Conservation (phyloP, 1,139 yeast genomes). For the Zygosaccharomyces sapae region DNA sequence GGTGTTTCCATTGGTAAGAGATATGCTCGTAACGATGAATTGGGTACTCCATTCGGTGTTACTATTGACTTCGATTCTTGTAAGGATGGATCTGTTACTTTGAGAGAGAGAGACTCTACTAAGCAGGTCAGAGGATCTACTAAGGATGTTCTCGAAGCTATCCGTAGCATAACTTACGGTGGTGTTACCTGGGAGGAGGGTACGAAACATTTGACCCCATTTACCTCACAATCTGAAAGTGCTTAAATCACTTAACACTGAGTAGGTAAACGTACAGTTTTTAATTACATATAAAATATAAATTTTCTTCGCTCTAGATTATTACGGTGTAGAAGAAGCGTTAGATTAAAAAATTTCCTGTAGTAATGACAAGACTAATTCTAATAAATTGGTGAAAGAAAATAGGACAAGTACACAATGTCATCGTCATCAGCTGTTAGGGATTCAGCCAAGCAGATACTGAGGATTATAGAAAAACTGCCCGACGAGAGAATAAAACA, state of each 20-base stretch:
- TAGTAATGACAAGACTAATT: slow-evolving; percentile 36
- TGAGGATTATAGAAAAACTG: slow-evolving; percentile 41
- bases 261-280: not conserved
- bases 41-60: slow-evolving; percentile 98
- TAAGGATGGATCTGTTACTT: slow-evolving; percentile 83
- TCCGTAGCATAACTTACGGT: slow-evolving; percentile 68
- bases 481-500: slow-evolving; percentile 68
- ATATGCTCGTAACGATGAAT: slow-evolving; percentile 97
- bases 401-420: slow-evolving; percentile 65
- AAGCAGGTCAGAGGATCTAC: slow-evolving; percentile 93
- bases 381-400: slow-evolving; percentile 66
- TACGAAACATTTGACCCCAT: slow-evolving; percentile 61
- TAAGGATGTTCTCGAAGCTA: slow-evolving; percentile 72
- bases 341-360: too few relatives aligned
- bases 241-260: slow-evolving; percentile 2
- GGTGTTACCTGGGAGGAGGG: slow-evolving; percentile 83
- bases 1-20: slow-evolving; percentile 98
- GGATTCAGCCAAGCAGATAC: slow-evolving; percentile 42
- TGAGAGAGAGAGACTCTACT: slow-evolving; percentile 97
- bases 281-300: not conserved
- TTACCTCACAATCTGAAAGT: slow-evolving; percentile 49
- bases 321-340: too few relatives aligned
- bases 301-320: not conserved
- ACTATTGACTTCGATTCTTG: slow-evolving; percentile 95
- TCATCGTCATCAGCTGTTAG: slow-evolving; percentile 45